Evolutionary conservation across 805 yeast species (phyloP), one percentile per base, ranked within the genome.

Genomic region (Lipomyces anomalus): DNA sequence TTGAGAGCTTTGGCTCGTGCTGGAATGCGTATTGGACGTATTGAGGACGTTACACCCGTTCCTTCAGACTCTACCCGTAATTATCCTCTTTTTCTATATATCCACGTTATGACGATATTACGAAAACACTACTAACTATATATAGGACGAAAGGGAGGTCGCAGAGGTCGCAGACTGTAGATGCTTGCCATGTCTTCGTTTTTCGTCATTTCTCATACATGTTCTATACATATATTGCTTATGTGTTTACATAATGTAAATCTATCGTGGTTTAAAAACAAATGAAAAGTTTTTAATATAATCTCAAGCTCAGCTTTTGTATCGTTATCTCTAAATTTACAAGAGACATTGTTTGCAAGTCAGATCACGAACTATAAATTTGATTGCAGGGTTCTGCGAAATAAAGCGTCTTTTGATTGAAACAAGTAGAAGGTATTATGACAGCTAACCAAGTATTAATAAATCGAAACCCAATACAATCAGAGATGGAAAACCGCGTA

Each of bases 61-160:
- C 99, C 99, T 75, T 92, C 98, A 64, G 99, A 92, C 77, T 89
- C 97, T 68, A 94, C 98, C 75, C 92, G 99, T 84, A 86, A 90
- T 45, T 45, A 22, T 44, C 18, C 32, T 28, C 16, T 28, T 13
- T 13, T 13, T 28, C 16, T 13, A 13, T 35, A 28, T 41, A 7
- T 11, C 4, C 18, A 6, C 18, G 11, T 2, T 18, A 17, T 17
- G n/a, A 3, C 24, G 4, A 11, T 22, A 13, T 4, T 21, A 22
- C 33, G 20, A 11, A 9, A 17, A 16, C 26, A 22, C 45, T 47
- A 36, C 36, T 22, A 17, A 18, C n/a, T 38, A n/a, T 4, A 6
- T 45, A 36, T 24, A 48, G 52, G 52, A 26, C 55, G 56, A 87
- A 94, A 92, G 95, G 98, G 98, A 87, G 99, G 99, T 86, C 92